These are phyloP conservation scores for Euphorbia schlechtendalii DNA, from an alignment of 441 rosid species.

Conservation along the genomic window DNA sequence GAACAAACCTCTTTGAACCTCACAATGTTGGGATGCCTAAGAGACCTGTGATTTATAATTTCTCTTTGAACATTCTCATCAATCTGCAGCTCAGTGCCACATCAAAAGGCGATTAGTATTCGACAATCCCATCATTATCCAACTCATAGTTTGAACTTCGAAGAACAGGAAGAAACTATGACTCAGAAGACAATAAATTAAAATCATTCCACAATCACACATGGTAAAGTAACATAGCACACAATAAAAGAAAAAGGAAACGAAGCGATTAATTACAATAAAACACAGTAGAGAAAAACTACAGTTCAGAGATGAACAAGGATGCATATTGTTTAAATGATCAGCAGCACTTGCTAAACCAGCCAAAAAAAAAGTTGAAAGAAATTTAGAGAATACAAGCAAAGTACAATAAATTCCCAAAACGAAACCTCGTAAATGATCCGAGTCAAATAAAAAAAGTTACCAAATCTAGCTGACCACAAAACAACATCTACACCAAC, in stretches of 20 bases:
- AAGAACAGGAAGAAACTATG: no score
- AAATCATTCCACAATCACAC: no score
- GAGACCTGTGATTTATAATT: constrained; percentile 84
- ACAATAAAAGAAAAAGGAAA: no score
- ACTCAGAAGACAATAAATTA: no score
- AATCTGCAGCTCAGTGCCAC: constrained; percentile 41
- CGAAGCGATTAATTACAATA: no score
- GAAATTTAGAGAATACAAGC: not conserved
- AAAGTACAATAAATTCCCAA: not conserved
- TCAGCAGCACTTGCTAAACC: constrained; percentile 2
- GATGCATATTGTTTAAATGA: not conserved
- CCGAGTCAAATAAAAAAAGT: no score
- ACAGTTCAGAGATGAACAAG: not conserved
- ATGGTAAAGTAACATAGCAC: no score
- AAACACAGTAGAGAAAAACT: no score
- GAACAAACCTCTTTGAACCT: constrained; percentile 85
- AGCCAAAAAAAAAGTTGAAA: not conserved
- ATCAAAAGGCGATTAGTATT: not conserved
- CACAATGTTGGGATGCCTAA: constrained; percentile 91
- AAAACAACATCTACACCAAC: not conserved
- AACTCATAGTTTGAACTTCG: not conserved
- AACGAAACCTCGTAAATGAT: no score
- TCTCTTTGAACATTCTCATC: constrained; percentile 96
- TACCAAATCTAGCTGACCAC: not conserved
- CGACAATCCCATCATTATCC: not conserved